Conservation (phyloP, 2,329 filamentous ascomycete genomes). For the Beauveria asiatica region DNA sequence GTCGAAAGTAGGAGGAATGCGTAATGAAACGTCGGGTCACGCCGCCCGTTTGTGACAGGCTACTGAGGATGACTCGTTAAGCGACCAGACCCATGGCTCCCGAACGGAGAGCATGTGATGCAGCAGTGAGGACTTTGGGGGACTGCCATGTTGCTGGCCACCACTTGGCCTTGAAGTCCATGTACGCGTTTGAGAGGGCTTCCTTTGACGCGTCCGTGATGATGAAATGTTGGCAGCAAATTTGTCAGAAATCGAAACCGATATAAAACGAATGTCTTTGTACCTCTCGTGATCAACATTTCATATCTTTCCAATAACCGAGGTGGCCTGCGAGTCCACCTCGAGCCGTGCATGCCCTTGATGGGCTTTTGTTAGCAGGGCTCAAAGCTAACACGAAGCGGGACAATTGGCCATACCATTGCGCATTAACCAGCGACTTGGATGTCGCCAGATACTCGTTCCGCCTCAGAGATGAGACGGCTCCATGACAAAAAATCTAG, state of each 20-base stretch:
- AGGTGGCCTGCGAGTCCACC: constrained; percentile 15
- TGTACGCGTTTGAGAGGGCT: constrained; percentile 11
- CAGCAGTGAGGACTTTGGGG: constrained; percentile 13
- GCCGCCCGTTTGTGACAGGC: constrained; percentile 15
- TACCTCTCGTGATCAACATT: constrained; percentile 13
- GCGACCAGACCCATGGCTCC: constrained; percentile 11
- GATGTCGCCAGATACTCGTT: constrained; percentile 16
- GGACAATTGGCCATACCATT: constrained; percentile 10
- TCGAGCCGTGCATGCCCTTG: constrained; percentile 16
- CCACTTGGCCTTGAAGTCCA: constrained; percentile 13
- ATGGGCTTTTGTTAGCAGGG: neutral
- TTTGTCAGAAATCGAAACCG: constrained; percentile 9
- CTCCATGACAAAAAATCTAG: constrained; percentile 13
- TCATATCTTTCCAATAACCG: constrained; percentile 14
- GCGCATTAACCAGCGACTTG: constrained; percentile 16
- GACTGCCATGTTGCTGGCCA: constrained; percentile 15
- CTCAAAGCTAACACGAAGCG: neutral
- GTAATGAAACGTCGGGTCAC: constrained; percentile 11
- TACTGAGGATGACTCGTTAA: constrained; percentile 12
- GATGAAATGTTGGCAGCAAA: constrained; percentile 13
- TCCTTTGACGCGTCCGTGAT: constrained; percentile 11
- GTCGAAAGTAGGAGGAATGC: constrained; percentile 10
- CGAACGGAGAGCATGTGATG: constrained; percentile 12
- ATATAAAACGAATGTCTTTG: constrained; percentile 13
- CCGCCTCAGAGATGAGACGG: constrained; percentile 16